These are phyloP conservation scores for Paraconiothyrium sp. DNA, from an alignment of 2,329 filamentous ascomycete genomes.

Conservation along the genomic window DNA sequence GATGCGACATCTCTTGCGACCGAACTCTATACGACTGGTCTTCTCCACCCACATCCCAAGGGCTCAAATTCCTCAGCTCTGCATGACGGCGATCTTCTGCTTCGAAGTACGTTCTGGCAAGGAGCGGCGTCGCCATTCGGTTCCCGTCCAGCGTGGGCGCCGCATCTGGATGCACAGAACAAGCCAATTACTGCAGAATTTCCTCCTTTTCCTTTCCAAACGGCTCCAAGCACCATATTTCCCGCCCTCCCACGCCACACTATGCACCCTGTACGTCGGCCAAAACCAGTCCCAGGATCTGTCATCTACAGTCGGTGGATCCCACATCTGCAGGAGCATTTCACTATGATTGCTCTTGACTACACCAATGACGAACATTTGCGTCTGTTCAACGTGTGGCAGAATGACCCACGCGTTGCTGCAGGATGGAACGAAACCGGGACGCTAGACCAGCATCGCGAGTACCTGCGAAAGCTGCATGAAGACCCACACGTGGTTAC, in stretches of 20 bases:
- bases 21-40: slow-evolving; percentile 54
- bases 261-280: slow-evolving; percentile 75
- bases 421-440: slow-evolving; percentile 84
- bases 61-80: slow-evolving; percentile 45
- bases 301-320: slow-evolving; percentile 82
- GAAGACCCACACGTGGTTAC: slow-evolving; percentile 77
- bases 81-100: slow-evolving; percentile 57
- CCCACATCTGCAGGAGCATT: slow-evolving; percentile 77
- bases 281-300: slow-evolving; percentile 75
- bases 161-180: slow-evolving; percentile 45
- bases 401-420: slow-evolving; percentile 83
- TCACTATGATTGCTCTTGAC: slow-evolving; percentile 80
- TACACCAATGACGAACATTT: slow-evolving; percentile 72
- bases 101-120: slow-evolving; percentile 61
- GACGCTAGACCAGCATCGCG: slow-evolving; percentile 76
- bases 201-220: slow-evolving; percentile 54
- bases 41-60: slow-evolving; percentile 55
- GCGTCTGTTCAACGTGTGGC: slow-evolving; percentile 78
- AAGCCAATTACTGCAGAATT: slow-evolving; percentile 52
- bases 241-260: slow-evolving; percentile 63
- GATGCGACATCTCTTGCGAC: slow-evolving; percentile 49
- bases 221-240: slow-evolving; percentile 59
- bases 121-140: slow-evolving; percentile 55
- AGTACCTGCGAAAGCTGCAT: slow-evolving; percentile 74
- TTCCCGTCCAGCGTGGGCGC: slow-evolving; percentile 52